Base-by-base conservation (phyloP, 495 filamentous ascomycete genomes). In the Penicillium verhagenii region DNA sequence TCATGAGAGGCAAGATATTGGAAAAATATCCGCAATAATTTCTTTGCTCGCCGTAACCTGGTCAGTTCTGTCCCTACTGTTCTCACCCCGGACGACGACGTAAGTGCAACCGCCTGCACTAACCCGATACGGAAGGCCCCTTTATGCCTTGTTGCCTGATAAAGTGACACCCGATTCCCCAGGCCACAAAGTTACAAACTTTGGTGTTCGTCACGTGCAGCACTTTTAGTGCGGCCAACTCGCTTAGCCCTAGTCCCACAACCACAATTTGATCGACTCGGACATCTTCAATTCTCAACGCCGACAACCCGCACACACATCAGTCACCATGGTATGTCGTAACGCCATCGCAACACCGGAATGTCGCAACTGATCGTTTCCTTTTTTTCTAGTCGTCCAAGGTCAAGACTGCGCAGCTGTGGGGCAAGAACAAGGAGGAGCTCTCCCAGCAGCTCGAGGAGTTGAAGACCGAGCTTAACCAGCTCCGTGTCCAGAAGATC, bases 391-490 rank as follows among this genome's bases (percentile, higher is more conserved):
- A 93, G 91, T 95, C 91, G 80, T 81, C 84, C 73, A 95, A 95
- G 82, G 90, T 97, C 78, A 97, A 96, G 85, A 84, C 92, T 73
- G 85, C 81, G 79, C 83, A 87, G 79, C 89, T 99, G 75, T 97
- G 95, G 94, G 86, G 86, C 78, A 99, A 99, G 91, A 89, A 82
- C 86, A 97, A 97, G 86, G 89, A 93, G 69, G 95, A 98, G 63
- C 84, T 98, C 75, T 82, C 82, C 72, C 92, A 92, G 83, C 92
- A 97, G 77, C 83, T 96, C 64, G 84, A 85, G 64, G 91, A 95
- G 75, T 84, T 96, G 70, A 96, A 98, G 88, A 84, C 83, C 54
- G 94, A 97, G 81, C 85, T 98, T 49, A 86, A 87, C 70, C 86
- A 90, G 78, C 84, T 97, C 61, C 89, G 93, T 67, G 91, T 92